A percentile compares a stretch with the other conserved stretches of the same genome.
Conservation (phyloP, 768 basidiomycete genomes). For the Macrolepiota dolichaula region DNA sequence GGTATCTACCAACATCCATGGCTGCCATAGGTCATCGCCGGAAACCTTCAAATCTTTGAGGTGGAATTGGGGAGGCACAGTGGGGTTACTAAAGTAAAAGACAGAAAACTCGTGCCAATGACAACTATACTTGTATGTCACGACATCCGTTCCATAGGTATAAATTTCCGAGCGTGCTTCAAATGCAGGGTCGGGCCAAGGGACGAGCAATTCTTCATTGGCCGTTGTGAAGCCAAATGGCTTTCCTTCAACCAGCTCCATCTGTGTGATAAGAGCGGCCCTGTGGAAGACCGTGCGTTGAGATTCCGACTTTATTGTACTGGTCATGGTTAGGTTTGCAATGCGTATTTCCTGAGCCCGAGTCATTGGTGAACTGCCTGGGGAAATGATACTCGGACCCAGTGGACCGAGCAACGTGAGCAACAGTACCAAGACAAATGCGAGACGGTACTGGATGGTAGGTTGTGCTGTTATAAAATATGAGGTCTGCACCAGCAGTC, state of each 20-base stretch:
- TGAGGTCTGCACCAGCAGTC: neutral
- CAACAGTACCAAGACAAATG: neutral
- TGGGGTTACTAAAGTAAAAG: no score
- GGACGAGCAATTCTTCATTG: neutral
- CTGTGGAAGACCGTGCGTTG: no score
- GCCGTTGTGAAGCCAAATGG: neutral
- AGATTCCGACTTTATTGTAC: no score
- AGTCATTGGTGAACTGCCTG: no score
- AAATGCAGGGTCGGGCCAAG: neutral
- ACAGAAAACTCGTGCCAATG: neutral
- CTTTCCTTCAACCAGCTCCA: neutral
- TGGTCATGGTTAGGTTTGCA: neutral
- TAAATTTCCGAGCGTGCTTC: neutral
- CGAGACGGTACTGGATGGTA: neutral
- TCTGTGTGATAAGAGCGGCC: neutral
- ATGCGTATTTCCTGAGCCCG: neutral
- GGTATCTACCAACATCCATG: no score
- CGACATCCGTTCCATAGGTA: neutral
- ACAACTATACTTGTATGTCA: neutral
- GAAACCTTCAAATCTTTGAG: no score
- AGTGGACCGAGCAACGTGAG: neutral
- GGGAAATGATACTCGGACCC: neutral
- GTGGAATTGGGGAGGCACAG: neutral
- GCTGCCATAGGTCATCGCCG: no score
- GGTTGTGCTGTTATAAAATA: neutral